Conservation (phyloP, 164 flowering plant species). For the Sextonia rubra region DNA sequence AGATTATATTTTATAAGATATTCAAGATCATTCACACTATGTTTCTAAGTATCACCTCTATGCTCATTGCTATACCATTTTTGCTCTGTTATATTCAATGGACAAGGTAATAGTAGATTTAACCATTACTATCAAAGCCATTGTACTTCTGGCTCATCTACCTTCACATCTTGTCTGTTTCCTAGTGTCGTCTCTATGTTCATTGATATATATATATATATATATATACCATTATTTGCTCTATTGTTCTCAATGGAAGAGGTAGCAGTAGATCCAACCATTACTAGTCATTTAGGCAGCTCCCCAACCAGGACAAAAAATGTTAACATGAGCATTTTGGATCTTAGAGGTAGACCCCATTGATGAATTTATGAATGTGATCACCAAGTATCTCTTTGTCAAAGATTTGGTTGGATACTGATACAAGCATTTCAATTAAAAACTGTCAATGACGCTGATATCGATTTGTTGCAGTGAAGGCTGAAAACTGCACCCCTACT, state of each 20-base stretch:
- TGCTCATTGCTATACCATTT: slow-evolving; percentile 15
- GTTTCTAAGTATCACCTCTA: slow-evolving; percentile 5
- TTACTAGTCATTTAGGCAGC: slow-evolving; percentile 1
- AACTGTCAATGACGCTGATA: no score
- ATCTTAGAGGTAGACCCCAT: no score
- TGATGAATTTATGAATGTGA: no score
- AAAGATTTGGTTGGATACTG: no score
- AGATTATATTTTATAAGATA: slow-evolving; percentile 15
- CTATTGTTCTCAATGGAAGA: slow-evolving; percentile 17
- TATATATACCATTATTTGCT: slow-evolving; percentile 21
- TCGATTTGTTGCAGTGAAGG: no score
- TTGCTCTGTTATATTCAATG: slow-evolving; percentile 18
- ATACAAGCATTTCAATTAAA: no score
- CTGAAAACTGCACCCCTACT: no score
- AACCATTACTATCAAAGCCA: slow-evolving; percentile 12
- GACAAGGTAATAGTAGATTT: slow-evolving; percentile 20
- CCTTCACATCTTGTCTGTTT: no score
- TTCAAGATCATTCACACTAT: slow-evolving; percentile 14
- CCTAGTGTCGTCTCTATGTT: slow-evolving; percentile 7
- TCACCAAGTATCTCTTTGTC: no score
- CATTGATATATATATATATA: background rate
- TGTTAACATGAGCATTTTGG: no score
- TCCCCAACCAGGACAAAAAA: no score
- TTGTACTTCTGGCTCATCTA: no score
- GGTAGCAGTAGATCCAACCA: slow-evolving; percentile 22